Evolutionary conservation across 495 filamentous ascomycete genomes (phyloP).

Genomic region (Neohortaea acidophila): DNA sequence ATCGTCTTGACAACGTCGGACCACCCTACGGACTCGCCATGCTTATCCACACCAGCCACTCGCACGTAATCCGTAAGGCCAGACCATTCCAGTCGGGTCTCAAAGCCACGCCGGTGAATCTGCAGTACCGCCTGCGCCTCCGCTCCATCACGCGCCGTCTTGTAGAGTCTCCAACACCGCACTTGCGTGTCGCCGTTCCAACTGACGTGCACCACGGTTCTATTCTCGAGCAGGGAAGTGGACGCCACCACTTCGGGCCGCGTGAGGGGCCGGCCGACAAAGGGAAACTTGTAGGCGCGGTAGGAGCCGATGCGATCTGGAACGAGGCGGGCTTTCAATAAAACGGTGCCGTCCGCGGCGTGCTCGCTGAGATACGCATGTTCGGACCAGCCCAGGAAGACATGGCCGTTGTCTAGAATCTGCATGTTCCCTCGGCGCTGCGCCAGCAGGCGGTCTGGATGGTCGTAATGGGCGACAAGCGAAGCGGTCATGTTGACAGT

Average conservation of each 20-base stretch:
- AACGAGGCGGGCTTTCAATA: slow-evolving; percentile 1
- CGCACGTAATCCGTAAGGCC: too few relatives aligned
- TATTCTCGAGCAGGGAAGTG: background rate
- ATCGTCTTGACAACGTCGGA: too few relatives aligned
- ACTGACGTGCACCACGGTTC: slow-evolving; percentile 5
- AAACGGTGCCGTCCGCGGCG: slow-evolving; percentile 3
- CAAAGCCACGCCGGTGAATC: too few relatives aligned
- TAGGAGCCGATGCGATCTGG: slow-evolving; percentile 5
- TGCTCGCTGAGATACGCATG: slow-evolving; percentile 4
- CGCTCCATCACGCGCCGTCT: background rate
- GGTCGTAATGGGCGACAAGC: slow-evolving; percentile 1
- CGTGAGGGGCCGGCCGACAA: slow-evolving; percentile 3
- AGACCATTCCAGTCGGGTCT: too few relatives aligned
- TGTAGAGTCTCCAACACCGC: slow-evolving; percentile 2
- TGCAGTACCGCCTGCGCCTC: too few relatives aligned
- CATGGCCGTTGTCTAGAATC: slow-evolving; percentile 7
- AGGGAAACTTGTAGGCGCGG: slow-evolving; percentile 10
- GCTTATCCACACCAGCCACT: too few relatives aligned
- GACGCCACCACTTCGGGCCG: slow-evolving; percentile 5
- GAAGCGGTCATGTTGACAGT: background rate
- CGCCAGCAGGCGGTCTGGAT: background rate
- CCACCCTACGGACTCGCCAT: too few relatives aligned
- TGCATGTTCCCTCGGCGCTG: slow-evolving; percentile 4
- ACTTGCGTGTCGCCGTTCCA: slow-evolving; percentile 20
- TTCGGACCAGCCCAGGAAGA: slow-evolving; percentile 14